Evolutionary conservation across 306 rosid species (phyloP).

Genomic region (Citrullus amarus): DNA sequence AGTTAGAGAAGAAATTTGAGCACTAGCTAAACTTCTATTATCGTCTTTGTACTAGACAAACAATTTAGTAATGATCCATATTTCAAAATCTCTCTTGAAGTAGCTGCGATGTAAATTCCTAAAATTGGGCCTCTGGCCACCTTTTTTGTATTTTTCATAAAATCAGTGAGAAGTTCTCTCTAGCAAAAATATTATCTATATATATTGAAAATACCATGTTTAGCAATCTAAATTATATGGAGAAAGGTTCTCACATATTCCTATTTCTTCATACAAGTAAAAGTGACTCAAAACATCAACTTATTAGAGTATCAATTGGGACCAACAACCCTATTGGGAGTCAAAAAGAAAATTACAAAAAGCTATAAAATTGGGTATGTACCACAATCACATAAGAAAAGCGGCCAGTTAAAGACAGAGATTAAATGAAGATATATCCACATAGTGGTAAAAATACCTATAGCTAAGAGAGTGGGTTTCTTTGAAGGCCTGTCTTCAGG

Average conservation of each 20-base stretch:
- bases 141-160: background rate
- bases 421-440: background rate
- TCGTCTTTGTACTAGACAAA: background rate
- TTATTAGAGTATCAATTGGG: background rate
- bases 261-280: background rate
- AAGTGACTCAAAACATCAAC: background rate
- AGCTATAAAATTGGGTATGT: background rate
- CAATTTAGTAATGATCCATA: background rate
- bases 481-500: conserved; percentile 86
- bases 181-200: background rate
- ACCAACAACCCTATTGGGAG: background rate
- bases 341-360: background rate
- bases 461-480: conserved; percentile 79
- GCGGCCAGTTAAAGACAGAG: background rate
- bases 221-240: background rate
- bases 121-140: background rate
- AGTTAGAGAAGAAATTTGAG: background rate
- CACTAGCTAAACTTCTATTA: background rate
- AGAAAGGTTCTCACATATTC: background rate
- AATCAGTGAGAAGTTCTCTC: background rate
- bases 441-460: conserved; percentile 32
- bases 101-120: background rate
- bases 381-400: background rate
- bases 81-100: background rate
- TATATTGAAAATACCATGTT: background rate